Base-by-base conservation (phyloP, 2,329 filamentous ascomycete species). In the Emmonsia crescens region DNA sequence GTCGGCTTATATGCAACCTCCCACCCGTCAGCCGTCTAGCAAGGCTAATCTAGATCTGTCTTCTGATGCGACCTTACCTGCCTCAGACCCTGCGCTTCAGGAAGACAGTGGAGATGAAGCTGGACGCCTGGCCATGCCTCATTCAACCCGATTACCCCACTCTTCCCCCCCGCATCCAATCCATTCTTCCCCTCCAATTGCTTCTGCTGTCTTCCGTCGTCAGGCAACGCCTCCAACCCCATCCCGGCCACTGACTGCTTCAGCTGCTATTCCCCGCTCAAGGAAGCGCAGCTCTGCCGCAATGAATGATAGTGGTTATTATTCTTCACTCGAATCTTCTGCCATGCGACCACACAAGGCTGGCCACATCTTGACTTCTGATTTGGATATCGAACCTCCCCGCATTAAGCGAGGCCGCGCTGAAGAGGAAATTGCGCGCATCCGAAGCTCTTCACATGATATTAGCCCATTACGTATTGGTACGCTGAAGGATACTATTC, bases 271-370 rank as follows among this genome's bases (percentile, higher is more conserved):
- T 38, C 77, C 80, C 58, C 85, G 85, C 59, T 83, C 85, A 46
- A 86, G 87, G 66, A 90, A 89, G 76, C 87, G 89, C 66, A 93
- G 91, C 73, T 85, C 89, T 69, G 83, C 84, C 36, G 87, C 88
- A 14, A 87, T 95, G 79, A 90, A 89, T 70, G 94, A 99, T 75
- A 97, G 93, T 72, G 94, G 94, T 48, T 99, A 97, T 75, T 96
- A 96, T 72, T 97, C 94, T 1, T 96, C 92, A 0, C 82, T 97
- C 21, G 92, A 96, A 68, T 97, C 94, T 2, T 97, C 94, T 0
- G 91, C 83, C 16, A 83, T 90, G 72, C 85, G 93, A 63, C 86
- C 88, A 56, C 85, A 86, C 65, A 83, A 84, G 66, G 80, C 83
- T 63, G 78, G 78, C 19, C 80, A 84, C 61, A 80, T 89, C 21